Percentiles rank a stretch among this genome's conserved stretches.
Conservation (phyloP, 2,329 filamentous ascomycete species). For the Alternaria triticina region DNA sequence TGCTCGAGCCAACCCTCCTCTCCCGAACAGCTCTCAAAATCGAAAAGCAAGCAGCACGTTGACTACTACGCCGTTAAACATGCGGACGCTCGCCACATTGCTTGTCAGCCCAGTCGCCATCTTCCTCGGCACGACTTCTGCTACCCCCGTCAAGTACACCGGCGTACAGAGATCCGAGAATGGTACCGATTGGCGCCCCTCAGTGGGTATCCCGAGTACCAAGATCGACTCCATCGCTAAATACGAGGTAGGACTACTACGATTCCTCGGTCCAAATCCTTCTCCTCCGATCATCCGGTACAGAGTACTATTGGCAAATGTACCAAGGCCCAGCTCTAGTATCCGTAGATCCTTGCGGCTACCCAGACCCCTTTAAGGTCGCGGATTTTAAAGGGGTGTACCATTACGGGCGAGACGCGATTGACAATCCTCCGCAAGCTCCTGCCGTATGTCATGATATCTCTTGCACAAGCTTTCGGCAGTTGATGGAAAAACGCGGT, state of each 20-base stretch:
- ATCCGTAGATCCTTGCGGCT: not conserved
- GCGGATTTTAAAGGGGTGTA: not conserved
- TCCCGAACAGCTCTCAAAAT: not conserved
- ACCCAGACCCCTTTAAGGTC: not conserved
- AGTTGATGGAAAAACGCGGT: not conserved
- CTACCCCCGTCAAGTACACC: not conserved
- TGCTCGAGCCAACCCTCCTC: not conserved
- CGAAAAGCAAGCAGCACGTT: not conserved
- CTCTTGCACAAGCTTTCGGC: not conserved
- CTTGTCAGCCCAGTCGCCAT: not conserved
- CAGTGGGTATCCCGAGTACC: not conserved
- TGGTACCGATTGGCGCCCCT: not conserved
- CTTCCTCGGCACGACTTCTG: rapidly evolving
- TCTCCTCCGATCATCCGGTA: not conserved
- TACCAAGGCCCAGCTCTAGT: not conserved
- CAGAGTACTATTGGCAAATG: not conserved
- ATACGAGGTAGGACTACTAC: not conserved
- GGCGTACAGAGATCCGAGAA: not conserved
- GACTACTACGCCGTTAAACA: not conserved
- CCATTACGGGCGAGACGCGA: not conserved
- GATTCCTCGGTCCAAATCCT: not conserved
- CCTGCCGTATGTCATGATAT: not conserved
- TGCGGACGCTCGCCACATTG: not conserved
- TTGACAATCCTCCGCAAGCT: not conserved
- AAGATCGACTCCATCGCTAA: not conserved